Evolutionary conservation across 1,284 basidiomycete species (phyloP), one percentile per base, ranked within the genome.

Genomic region (Ustilago shanxiensis): DNA sequence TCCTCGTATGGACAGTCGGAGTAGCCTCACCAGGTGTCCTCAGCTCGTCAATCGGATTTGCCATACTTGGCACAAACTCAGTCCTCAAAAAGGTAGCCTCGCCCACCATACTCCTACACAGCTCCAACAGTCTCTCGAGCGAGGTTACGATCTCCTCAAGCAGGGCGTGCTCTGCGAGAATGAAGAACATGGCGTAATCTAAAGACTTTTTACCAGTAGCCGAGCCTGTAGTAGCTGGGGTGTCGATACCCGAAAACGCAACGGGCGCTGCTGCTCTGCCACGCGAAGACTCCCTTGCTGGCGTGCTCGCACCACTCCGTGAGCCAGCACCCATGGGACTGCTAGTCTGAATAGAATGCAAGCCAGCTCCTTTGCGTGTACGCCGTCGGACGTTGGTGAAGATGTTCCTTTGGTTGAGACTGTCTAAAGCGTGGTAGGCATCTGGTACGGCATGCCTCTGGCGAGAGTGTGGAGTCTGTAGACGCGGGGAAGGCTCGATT

Each of bases 161-260:
- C n/a, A 83, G 47, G 2, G 74, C 66, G 31, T 85, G 83, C 51
- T 85, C 83, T 3, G 83, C 77, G 31, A 85, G 72, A 35, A 83
- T 53, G 60, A 79, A 85, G 22, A 85, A 76, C 49, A 72, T 53
- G 22, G 78, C 78, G 37, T 71, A 77, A 51, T 79, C 70, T 37
- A 70, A 45, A 20, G 54, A 58, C 16, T 45, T 57, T 20, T 51
- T 69, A 31, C 37, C 20, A 16, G 57, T 44, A 4, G 56, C 60
- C 1, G 61, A 47, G 5, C n/a, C 20, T n/a, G 18, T 10, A 4
- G 66, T 49, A 28, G 47, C 26, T 14, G 47, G 63, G 8, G 66
- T 70, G 20, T 66, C 59, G 9, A 45, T 31, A 1, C 26, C 59
- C n/a, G 68, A 70, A 16, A 53, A 28, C 11, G 22, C 29, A 33